phyloP scores from a whole-genome alignment of 2,329 filamentous ascomycete genomes.

The Fusarium torreyae region DNA sequence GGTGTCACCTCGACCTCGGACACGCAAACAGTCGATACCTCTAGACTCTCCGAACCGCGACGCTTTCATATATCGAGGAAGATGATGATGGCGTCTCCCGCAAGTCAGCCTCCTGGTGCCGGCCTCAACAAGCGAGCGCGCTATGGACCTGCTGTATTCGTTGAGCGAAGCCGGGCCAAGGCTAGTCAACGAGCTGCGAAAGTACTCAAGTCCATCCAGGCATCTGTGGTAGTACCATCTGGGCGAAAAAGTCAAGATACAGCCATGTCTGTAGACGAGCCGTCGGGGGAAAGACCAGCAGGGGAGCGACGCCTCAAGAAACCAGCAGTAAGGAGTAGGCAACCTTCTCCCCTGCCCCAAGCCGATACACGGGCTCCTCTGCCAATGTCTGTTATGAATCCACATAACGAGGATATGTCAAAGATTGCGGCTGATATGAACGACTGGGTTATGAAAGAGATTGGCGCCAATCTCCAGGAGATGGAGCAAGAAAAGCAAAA shows the following conservation, averaged over 20 bases:
- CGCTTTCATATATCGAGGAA: slow-evolving; percentile 70
- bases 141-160: slow-evolving; percentile 66
- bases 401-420: slow-evolving; percentile 62
- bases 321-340: slow-evolving; percentile 51
- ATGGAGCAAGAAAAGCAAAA: slow-evolving; percentile 61
- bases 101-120: slow-evolving; percentile 39
- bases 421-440: slow-evolving; percentile 70
- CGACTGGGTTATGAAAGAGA: slow-evolving; percentile 71
- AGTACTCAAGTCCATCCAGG: slow-evolving; percentile 26
- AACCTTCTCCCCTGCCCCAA: slow-evolving; percentile 44
- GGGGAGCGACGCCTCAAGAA: slow-evolving; percentile 54
- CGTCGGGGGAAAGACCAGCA: slow-evolving; percentile 11
- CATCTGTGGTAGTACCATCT: slow-evolving; percentile 11
- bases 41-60: slow-evolving; percentile 58
- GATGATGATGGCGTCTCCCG: slow-evolving; percentile 55
- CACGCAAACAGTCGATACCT: slow-evolving; percentile 19
- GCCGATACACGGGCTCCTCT: slow-evolving; percentile 49
- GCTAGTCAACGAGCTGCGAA: slow-evolving; percentile 47
- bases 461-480: slow-evolving; percentile 66
- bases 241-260: slow-evolving; percentile 11
- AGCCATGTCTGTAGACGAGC: slow-evolving; percentile 14
- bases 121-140: slow-evolving; percentile 60
- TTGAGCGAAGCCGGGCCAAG: slow-evolving; percentile 66
- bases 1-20: slow-evolving; percentile 26
- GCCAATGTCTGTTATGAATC: slow-evolving; percentile 53